Percentiles rank a stretch among this genome's conserved stretches.
Evolutionary conservation across 2,329 filamentous ascomycete genomes (phyloP).

Genomic region (Penicillium corylophilum): DNA sequence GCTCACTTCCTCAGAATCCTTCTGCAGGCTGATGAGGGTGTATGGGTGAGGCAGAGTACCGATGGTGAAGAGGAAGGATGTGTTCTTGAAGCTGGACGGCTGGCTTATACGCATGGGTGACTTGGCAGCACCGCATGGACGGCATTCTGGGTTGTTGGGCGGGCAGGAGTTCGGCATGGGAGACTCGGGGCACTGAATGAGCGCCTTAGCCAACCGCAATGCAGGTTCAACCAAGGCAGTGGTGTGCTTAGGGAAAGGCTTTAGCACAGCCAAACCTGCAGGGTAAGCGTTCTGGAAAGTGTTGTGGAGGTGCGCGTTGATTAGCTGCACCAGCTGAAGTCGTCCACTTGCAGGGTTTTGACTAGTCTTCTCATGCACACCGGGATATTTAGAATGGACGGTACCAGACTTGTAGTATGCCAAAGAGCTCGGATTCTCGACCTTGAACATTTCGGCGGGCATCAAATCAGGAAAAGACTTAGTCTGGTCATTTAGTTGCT

Average conservation of each 20-base stretch:
- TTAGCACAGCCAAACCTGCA: constrained; percentile 75
- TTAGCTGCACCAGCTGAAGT: constrained; percentile 66
- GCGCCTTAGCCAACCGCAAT: constrained; percentile 68
- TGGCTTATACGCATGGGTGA: constrained; percentile 64
- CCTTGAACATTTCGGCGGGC: constrained; percentile 59
- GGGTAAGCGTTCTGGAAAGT: constrained; percentile 80
- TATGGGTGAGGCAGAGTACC: constrained; percentile 89
- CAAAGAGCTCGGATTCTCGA: constrained; percentile 67
- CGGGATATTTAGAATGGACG: constrained; percentile 65
- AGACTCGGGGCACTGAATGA: constrained; percentile 71
- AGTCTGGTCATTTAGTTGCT: constrained; percentile 55
- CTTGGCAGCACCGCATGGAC: constrained; percentile 66
- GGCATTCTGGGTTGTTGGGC: constrained; percentile 74
- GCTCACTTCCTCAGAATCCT: constrained; percentile 59
- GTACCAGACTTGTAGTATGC: constrained; percentile 71
- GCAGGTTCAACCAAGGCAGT: constrained; percentile 70
- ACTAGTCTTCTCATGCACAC: constrained; percentile 63
- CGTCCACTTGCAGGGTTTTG: constrained; percentile 62
- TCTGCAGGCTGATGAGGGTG: constrained; percentile 69
- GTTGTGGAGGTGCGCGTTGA: constrained; percentile 80
- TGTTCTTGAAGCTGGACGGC: constrained; percentile 68
- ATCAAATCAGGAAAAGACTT: constrained; percentile 65
- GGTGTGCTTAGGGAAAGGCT: constrained; percentile 74
- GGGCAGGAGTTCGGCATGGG: constrained; percentile 78
- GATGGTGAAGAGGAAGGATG: constrained; percentile 72